These are phyloP conservation scores for Ophiostoma pallidulum DNA, from an alignment of 2,329 filamentous ascomycete species.

Conservation along the genomic window DNA sequence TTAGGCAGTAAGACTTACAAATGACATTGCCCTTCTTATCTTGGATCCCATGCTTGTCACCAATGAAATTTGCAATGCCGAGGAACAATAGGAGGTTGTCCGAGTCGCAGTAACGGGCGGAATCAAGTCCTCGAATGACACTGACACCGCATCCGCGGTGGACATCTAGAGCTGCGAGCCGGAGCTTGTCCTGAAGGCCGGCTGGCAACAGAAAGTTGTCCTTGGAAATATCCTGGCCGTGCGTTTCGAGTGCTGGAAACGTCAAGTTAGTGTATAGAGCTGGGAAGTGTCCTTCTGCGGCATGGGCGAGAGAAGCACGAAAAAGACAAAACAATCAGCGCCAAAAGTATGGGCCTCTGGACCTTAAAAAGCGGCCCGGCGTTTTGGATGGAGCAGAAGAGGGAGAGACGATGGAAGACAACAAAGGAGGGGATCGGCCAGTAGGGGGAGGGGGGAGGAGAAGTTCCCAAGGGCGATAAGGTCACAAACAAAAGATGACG, in stretches of 20 bases:
- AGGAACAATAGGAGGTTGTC: slow-evolving; percentile 48
- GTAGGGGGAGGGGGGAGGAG: no score
- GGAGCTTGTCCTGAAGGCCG: slow-evolving; percentile 26
- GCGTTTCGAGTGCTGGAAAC: slow-evolving; percentile 21
- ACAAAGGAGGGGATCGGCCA: background rate
- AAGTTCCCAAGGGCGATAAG: no score
- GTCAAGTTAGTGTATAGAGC: background rate
- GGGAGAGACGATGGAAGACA: background rate
- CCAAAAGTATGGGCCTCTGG: no score
- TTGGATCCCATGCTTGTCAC: slow-evolving; percentile 41
- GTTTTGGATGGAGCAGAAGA: background rate
- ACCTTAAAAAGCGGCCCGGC: no score
- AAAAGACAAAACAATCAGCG: no score
- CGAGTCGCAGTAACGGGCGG: slow-evolving; percentile 36
- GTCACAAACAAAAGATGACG: no score
- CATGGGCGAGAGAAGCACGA: no score
- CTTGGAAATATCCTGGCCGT: slow-evolving; percentile 28
- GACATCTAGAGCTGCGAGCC: slow-evolving; percentile 26
- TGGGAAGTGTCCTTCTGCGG: background rate
- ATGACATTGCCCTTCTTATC: slow-evolving; percentile 38
- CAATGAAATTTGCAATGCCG: slow-evolving; percentile 48
- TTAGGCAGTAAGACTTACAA: slow-evolving; percentile 31
- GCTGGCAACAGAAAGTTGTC: slow-evolving; percentile 33
- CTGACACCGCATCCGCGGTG: slow-evolving; percentile 40
- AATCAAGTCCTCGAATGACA: slow-evolving; percentile 44